Conservation (phyloP, 768 basidiomycete species). For the Lactifluus hygrophoroides region DNA sequence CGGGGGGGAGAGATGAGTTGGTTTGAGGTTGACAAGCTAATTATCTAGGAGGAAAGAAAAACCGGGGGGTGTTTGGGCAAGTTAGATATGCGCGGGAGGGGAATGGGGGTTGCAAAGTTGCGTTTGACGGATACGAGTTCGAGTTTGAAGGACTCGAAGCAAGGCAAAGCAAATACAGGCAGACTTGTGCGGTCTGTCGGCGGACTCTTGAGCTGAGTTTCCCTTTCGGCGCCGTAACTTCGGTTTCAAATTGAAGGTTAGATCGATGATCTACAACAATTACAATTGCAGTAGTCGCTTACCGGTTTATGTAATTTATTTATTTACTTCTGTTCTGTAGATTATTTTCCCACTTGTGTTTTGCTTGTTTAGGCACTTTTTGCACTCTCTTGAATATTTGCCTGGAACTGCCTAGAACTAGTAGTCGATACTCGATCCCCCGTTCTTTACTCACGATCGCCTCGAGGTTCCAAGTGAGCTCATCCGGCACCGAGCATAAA, state of each 20-base stretch:
- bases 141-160: neutral
- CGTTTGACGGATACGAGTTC: neutral
- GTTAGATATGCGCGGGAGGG: neutral
- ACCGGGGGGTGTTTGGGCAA: neutral
- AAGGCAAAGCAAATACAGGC: neutral
- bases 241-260: neutral
- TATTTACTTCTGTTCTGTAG: neutral
- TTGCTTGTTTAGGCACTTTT: neutral
- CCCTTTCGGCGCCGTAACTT: neutral
- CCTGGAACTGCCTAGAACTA: neutral
- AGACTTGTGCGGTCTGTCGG: neutral
- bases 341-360: conserved; percentile 1
- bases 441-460: neutral
- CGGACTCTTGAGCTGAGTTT: conserved; percentile 20
- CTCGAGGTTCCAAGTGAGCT: neutral
- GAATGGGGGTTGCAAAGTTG: neutral
- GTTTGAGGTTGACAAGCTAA: neutral
- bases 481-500: neutral
- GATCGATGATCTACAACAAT: conserved; percentile 8
- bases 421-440: neutral
- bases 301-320: neutral
- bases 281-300: neutral
- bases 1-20: neutral
- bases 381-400: too few species aligned
- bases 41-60: neutral